Conservation (phyloP, 441 rosid species). For the Pelargonium citronellum region DNA sequence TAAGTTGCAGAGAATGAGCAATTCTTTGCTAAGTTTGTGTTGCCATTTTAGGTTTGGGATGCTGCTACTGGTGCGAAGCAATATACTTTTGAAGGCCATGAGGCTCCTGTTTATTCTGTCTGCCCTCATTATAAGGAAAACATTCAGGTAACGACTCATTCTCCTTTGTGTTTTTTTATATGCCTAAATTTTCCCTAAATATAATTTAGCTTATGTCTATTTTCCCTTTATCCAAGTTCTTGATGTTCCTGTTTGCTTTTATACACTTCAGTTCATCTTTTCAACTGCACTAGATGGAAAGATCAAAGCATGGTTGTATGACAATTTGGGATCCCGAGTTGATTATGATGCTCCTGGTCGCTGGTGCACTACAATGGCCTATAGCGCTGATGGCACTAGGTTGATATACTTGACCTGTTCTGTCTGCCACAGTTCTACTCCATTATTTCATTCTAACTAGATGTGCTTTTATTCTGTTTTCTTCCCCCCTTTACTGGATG, state of each 20-base stretch:
- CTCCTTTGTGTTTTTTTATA: neutral
- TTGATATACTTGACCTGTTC: slow-evolving; percentile 50
- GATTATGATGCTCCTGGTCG: slow-evolving; percentile 81
- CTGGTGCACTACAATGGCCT: slow-evolving; percentile 64
- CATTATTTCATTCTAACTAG: slow-evolving; percentile 3
- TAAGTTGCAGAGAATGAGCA: slow-evolving; percentile 14
- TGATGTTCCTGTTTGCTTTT: neutral
- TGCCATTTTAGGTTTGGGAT: slow-evolving; percentile 82
- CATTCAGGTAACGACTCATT: slow-evolving; percentile 51
- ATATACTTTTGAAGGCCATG: slow-evolving; percentile 64
- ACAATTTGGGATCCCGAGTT: slow-evolving; percentile 61
- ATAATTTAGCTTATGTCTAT: neutral
- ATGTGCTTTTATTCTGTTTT: slow-evolving; percentile 14
- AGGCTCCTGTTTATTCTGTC: slow-evolving; percentile 66
- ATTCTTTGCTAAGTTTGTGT: slow-evolving; percentile 14
- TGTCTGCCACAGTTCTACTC: slow-evolving; percentile 11
- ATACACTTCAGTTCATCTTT: slow-evolving; percentile 50
- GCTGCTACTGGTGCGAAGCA: slow-evolving; percentile 43
- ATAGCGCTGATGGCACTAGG: slow-evolving; percentile 82
- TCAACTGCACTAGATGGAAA: slow-evolving; percentile 77
- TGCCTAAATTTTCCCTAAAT: neutral
- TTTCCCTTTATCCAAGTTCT: neutral
- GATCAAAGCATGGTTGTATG: slow-evolving; percentile 82
- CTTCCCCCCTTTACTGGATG: neutral
- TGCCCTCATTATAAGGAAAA: slow-evolving; percentile 43